These are phyloP conservation scores for Rutstroemia sp. DNA, from an alignment of 2,329 filamentous ascomycete genomes.

Conservation along the genomic window DNA sequence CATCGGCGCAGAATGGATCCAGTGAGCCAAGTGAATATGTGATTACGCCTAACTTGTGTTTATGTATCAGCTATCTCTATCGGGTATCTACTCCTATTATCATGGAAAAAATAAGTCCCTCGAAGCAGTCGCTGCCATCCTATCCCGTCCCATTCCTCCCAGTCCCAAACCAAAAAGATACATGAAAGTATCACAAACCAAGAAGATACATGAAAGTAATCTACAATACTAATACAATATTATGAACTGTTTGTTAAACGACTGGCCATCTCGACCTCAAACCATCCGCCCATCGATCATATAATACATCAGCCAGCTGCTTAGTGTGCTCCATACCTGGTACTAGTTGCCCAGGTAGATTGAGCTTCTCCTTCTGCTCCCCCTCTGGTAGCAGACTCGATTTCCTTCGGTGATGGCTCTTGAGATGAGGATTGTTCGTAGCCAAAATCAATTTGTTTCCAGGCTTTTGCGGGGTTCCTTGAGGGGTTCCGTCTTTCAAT, in stretches of 20 bases:
- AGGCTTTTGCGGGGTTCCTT: slow-evolving; percentile 34
- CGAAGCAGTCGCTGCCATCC: no score
- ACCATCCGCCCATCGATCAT: slow-evolving; percentile 82
- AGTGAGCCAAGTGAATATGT: no score
- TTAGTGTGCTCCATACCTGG: slow-evolving; percentile 89
- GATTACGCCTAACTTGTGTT: no score
- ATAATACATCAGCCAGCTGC: slow-evolving; percentile 82
- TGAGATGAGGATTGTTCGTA: slow-evolving; percentile 78
- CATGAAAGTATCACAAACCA: neutral
- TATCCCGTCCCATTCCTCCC: neutral
- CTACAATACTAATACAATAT: slow-evolving; percentile 1
- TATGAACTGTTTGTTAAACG: slow-evolving; percentile 13
- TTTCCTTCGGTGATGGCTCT: slow-evolving; percentile 59
- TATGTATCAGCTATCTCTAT: no score
- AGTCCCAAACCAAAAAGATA: neutral
- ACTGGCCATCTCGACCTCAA: slow-evolving; percentile 62
- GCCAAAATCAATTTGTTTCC: slow-evolving; percentile 62
- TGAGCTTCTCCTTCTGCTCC: slow-evolving; percentile 38
- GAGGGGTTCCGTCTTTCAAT: slow-evolving; percentile 51
- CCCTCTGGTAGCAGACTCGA: slow-evolving; percentile 39
- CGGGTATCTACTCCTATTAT: no score
- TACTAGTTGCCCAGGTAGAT: slow-evolving; percentile 48
- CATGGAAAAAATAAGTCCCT: no score
- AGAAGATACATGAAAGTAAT: neutral
- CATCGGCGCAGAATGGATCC: no score